Evolutionary conservation across 2,329 filamentous ascomycete genomes (phyloP).

Genomic region (Colletotrichum eleusines): DNA sequence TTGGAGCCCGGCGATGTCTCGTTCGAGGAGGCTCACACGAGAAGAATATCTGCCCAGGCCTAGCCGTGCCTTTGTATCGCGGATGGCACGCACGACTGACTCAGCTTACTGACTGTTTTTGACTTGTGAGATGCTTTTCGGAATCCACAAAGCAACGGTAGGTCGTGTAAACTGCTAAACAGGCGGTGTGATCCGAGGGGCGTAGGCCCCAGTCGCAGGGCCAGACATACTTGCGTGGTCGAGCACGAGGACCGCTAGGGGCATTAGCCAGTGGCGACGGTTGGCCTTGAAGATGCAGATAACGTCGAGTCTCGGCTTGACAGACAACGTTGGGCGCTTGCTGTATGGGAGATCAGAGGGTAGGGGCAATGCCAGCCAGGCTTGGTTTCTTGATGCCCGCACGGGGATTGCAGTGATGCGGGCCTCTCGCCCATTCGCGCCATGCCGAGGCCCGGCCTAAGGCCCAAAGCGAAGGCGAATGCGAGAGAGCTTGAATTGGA

Average conservation of each 20-base stretch:
- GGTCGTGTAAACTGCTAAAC: not conserved
- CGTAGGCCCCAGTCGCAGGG: not conserved
- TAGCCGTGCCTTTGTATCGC: constrained; percentile 4
- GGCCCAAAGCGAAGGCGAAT: not conserved
- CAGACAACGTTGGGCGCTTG: not conserved
- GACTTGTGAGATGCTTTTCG: not conserved
- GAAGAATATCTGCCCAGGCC: not conserved
- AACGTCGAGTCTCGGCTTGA: not conserved
- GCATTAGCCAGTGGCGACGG: not conserved
- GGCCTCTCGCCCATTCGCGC: not conserved
- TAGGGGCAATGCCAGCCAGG: not conserved
- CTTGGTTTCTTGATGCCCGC: not conserved
- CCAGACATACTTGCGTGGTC: not conserved
- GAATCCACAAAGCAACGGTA: not conserved
- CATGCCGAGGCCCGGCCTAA: not conserved
- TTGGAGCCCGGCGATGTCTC: not conserved
- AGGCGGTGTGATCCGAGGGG: not conserved
- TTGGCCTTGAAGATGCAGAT: not conserved
- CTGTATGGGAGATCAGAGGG: not conserved
- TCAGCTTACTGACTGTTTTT: not conserved
- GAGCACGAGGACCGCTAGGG: not conserved
- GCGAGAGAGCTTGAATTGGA: not conserved
- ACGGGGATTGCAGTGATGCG: not conserved
- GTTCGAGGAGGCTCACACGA: not conserved
- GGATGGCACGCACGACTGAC: constrained; percentile 20